A percentile compares a stretch with the other conserved stretches of the same genome.
Conservation (phyloP, 148 eudicot species). For the Silene uniflora region DNA sequence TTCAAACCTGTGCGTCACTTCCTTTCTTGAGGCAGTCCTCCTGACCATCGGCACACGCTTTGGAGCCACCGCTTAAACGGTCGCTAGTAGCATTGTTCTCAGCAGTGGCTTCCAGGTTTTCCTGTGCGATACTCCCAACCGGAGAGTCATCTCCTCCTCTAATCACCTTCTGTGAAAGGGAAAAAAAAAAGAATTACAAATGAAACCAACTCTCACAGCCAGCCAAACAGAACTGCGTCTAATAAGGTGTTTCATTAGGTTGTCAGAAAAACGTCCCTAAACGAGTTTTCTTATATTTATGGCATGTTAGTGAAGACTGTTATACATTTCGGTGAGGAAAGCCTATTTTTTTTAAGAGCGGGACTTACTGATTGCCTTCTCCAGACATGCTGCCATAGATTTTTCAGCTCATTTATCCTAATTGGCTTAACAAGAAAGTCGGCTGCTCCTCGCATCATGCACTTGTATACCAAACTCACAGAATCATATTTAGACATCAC, state of each 20-base stretch:
- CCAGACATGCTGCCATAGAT: constrained; percentile 99
- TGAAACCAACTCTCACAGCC: no score
- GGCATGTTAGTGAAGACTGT: no score
- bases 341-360: no score
- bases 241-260: no score
- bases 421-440: constrained; percentile 93
- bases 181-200: background rate
- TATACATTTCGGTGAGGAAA: no score
- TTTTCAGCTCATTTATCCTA: constrained; percentile 79
- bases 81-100: constrained; percentile 75
- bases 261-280: no score
- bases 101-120: constrained; percentile 69
- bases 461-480: constrained; percentile 74
- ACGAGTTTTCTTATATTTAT: no score
- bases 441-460: constrained; percentile 91
- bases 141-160: constrained; percentile 36
- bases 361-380: constrained; percentile 77
- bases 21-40: constrained; percentile 69
- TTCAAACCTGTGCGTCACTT: constrained; percentile 84
- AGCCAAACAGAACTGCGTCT: no score
- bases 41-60: constrained; percentile 45
- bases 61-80: constrained; percentile 67
- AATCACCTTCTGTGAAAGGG: constrained; percentile 32
- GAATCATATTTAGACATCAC: constrained; percentile 94
- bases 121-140: constrained; percentile 52